Evolutionary conservation across 129 eudicot genomes (phyloP), one percentile per base, ranked within the genome.

Genomic region (Scalesia atractyloides): DNA sequence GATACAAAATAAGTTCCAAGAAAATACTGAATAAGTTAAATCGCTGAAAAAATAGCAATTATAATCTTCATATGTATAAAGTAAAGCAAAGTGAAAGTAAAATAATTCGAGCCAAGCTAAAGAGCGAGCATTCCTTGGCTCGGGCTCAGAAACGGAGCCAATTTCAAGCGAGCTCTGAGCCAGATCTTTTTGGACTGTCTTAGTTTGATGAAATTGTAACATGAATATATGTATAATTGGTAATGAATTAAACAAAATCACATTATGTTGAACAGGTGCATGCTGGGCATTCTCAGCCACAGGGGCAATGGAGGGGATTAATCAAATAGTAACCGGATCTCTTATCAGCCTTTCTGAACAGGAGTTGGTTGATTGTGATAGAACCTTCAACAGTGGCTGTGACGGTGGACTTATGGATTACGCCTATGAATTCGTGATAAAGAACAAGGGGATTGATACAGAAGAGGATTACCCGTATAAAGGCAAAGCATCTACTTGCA

Each of bases 381-480:
- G 83, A 74, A 44, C 85, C 50, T 88, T 76, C 66, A 91, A 95
- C 59, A 79, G 63, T 53, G 99, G 99, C 30, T 95, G 99, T 61
- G 94, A 77, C 1, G 99, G 99, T 60, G 99, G 99, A 66, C 96
- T 95, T 51, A 91, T 95, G 99, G 97, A 95, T 74, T 95, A 95
- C 48, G 97, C 94, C 8, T 95, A 73, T 69, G 64, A 88, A 69
- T 95, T 95, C 81, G 87, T 95, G 14, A 64, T 86, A 14, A 75
- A 88, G 46, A 95, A 95, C 62, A 73, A 82, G 47, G 99, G 99
- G 49, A 88, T 95, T 33, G 96, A 95, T 66, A 88, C 96, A 0
- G 99, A 95, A 81, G 82, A 88, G 43, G 99, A 95, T 80, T 95
- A 95, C 69, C 97, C 99, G 10, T 95, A 79, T 56, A 69, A 61